phyloP scores from a whole-genome alignment of 2,329 filamentous ascomycete species.

The Magnaporthiopsis rhizophila region DNA sequence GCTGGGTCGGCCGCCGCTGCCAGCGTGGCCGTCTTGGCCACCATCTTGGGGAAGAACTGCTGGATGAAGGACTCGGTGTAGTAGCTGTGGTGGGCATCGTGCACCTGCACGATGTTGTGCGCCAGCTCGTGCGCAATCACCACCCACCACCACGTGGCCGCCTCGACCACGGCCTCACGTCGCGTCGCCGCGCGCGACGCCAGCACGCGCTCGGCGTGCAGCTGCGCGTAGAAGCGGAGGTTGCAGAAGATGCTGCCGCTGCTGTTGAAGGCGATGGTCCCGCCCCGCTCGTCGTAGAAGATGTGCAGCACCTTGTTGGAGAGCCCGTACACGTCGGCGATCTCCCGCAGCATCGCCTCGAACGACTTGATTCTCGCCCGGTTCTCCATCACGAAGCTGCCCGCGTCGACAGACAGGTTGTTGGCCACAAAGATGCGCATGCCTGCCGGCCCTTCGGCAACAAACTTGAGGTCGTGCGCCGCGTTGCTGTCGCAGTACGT shows the following conservation, averaged over 20 bases:
- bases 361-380: constrained; percentile 60
- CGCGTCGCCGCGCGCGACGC: constrained; percentile 9
- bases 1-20: constrained; percentile 10
- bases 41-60: constrained; percentile 67
- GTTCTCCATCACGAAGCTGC: constrained; percentile 54
- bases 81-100: constrained; percentile 73
- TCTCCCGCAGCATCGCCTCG: constrained; percentile 58
- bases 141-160: constrained; percentile 23
- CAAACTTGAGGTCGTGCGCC: constrained; percentile 63
- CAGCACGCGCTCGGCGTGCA: constrained; percentile 53
- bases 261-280: constrained; percentile 88
- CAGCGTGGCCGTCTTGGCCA: constrained; percentile 39
- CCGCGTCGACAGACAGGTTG: constrained; percentile 37
- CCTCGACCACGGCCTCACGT: constrained; percentile 24
- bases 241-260: constrained; percentile 91
- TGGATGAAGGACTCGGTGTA: constrained; percentile 76
- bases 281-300: constrained; percentile 72
- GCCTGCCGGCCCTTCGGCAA: constrained; percentile 60
- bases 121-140: constrained; percentile 94
- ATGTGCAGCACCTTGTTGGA: constrained; percentile 66
- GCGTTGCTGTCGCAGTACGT: constrained; percentile 79
- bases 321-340: constrained; percentile 66
- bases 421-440: constrained; percentile 67
- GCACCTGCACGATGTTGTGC: constrained; percentile 77
- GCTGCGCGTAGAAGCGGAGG: constrained; percentile 72